phyloP scores from a whole-genome alignment of 2,329 filamentous ascomycete genomes.

The Colletotrichum sp. region DNA sequence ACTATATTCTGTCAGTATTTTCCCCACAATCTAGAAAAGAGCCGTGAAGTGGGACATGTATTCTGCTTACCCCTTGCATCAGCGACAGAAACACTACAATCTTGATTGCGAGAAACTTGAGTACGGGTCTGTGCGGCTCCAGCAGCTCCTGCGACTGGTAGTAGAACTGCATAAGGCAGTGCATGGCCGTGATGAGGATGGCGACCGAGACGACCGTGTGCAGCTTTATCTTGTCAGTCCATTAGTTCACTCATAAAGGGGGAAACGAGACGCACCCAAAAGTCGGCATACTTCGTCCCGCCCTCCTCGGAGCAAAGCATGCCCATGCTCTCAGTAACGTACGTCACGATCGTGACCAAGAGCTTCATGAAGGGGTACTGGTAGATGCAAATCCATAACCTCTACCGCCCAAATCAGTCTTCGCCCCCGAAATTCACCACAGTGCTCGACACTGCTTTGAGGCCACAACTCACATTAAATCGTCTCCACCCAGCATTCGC shows the following conservation, averaged over 20 bases:
- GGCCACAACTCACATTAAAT: background rate
- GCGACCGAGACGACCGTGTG: background rate
- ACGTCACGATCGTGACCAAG: background rate
- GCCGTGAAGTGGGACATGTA: too few species aligned
- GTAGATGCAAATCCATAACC: background rate
- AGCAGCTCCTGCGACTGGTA: background rate
- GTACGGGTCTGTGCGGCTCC: background rate
- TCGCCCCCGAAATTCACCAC: too few species aligned
- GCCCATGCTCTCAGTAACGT: background rate
- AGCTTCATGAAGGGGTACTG: background rate
- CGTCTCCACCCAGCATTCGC: background rate
- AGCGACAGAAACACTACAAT: background rate
- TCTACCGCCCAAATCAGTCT: background rate
- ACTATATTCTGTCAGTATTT: background rate
- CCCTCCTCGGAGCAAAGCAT: background rate
- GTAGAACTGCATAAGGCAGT: background rate
- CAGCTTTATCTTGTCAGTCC: background rate
- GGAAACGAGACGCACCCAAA: background rate
- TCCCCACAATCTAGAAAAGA: too few species aligned
- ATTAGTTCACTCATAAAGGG: background rate
- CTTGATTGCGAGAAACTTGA: background rate
- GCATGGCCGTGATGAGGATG: background rate
- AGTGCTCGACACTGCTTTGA: too few species aligned
- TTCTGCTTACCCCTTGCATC: background rate
- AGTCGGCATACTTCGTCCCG: background rate